These are phyloP conservation scores for Tricholoma sp. DNA, from an alignment of 768 basidiomycete species.

Conservation along the genomic window DNA sequence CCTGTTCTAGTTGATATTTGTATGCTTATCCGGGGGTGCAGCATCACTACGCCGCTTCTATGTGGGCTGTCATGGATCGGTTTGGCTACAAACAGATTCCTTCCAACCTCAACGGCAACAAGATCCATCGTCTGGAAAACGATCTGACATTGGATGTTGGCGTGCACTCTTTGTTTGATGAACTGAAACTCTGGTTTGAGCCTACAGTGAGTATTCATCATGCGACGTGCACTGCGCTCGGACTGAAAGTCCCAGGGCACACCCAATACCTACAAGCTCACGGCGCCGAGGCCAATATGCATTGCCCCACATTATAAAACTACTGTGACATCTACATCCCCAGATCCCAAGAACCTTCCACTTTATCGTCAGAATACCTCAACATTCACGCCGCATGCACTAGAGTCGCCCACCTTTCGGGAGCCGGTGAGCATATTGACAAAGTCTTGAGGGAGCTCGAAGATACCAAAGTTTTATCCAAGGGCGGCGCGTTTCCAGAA, in stretches of 20 bases:
- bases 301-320: slow-evolving; percentile 10
- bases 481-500: not conserved
- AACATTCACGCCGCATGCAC: slow-evolving; percentile 36
- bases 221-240: no score
- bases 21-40: slow-evolving; percentile 5
- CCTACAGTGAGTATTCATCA: no score
- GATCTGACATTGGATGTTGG: slow-evolving; percentile 23
- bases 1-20: slow-evolving; percentile 3
- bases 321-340: slow-evolving; percentile 22
- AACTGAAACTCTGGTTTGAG: no score
- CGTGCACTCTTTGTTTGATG: slow-evolving; percentile 7
- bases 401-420: slow-evolving; percentile 33
- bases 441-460: slow-evolving; percentile 19
- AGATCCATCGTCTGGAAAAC: slow-evolving; percentile 4
- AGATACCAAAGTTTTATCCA: slow-evolving; percentile 1
- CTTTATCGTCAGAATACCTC: slow-evolving; percentile 25
- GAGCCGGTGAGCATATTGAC: slow-evolving; percentile 30
- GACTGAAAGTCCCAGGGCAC: slow-evolving; percentile 3
- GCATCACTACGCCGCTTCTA: slow-evolving; percentile 18
- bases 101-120: no score
- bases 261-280: slow-evolving; percentile 17
- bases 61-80: slow-evolving; percentile 20
- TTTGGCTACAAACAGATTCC: slow-evolving; percentile 21
- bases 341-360: slow-evolving; percentile 4
- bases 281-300: not conserved